Base-by-base conservation (phyloP, 108 stramenopile species). In the Cylindrotheca fusiformis region DNA sequence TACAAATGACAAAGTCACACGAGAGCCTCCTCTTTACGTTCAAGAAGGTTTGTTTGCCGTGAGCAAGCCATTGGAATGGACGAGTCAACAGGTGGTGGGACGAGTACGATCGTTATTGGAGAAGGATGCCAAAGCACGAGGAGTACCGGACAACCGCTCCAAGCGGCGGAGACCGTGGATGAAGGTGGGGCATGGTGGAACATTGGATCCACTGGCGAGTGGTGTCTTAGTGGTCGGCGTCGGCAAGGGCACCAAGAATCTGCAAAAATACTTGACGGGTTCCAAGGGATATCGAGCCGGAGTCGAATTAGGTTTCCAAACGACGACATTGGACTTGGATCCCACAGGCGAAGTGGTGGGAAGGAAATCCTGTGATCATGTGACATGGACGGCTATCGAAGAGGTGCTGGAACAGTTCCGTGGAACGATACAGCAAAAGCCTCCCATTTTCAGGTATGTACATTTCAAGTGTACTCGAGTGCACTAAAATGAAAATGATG, bases 121-220 rank as follows among this genome's bases (percentile, higher is more conserved):
- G 26, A 49, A 74, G 50, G 92, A 91, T 58, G 88, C 89, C 0
- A 69, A 74, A 46, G 52, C 71, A 52, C 80, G 90, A 27, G 79
- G 79, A 24, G 60, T 53, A 17, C 62, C 31, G 18, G 67, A 57
- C 14, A 52, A 60, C 33, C 32, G 55, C 18, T 58, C 60, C 18
- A 44, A 63, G 20, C 36, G 68, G 5, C 75, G 65, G 41, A 68
- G 75, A 32, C 62, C 58, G 19, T 52, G 84, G 50, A 63, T 97
- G 2, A 91, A 90, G 60, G 94, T 96, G 1, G 96, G 97, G 2
- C 96, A 97, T 65, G 97, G 97, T 10, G 97, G 97, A 3, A 98
- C 97, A 0, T 75, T 98, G 30, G 97, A 98, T 78, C 97, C 97
- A 18, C 52, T 96, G 28, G 97, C 97, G 2, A 84, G 84, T 8